These are phyloP conservation scores for Microdochium bolleyi DNA, from an alignment of 2,329 filamentous ascomycete species.

Conservation along the genomic window DNA sequence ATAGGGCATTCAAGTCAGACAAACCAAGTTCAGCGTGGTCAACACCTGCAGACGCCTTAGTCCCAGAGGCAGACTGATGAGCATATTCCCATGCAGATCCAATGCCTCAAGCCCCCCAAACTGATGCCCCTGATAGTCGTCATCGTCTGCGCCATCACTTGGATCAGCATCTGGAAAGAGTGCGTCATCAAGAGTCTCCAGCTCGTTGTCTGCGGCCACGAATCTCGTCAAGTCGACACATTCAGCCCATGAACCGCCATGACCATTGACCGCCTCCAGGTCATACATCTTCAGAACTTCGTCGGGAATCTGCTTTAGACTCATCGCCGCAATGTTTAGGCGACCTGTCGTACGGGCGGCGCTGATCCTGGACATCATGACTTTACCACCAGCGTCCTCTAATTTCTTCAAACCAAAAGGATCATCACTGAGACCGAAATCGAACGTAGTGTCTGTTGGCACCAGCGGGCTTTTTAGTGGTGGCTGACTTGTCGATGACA, in stretches of 20 bases:
- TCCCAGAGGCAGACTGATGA: slow-evolving; percentile 67
- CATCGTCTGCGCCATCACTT: slow-evolving; percentile 50
- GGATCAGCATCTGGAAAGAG: slow-evolving; percentile 70
- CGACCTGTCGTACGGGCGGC: slow-evolving; percentile 69
- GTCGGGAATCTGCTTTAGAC: slow-evolving; percentile 67
- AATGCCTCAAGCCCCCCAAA: slow-evolving; percentile 76
- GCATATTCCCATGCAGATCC: slow-evolving; percentile 78
- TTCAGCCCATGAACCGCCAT: slow-evolving; percentile 76
- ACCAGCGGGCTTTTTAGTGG: slow-evolving; percentile 26
- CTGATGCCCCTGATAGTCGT: slow-evolving; percentile 62
- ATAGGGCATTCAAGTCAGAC: slow-evolving; percentile 14
- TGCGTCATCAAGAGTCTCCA: slow-evolving; percentile 63
- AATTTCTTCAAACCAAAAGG: slow-evolving; percentile 62
- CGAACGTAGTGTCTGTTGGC: slow-evolving; percentile 41
- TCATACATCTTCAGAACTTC: slow-evolving; percentile 92
- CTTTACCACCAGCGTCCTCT: slow-evolving; percentile 51
- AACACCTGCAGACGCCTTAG: slow-evolving; percentile 65
- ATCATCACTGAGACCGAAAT: slow-evolving; percentile 52
- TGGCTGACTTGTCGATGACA: slow-evolving; percentile 10
- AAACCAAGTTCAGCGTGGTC: slow-evolving; percentile 73
- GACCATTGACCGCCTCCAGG: slow-evolving; percentile 55
- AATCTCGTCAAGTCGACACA: slow-evolving; percentile 80
- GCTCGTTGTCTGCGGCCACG: slow-evolving; percentile 82
- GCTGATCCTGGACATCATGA: slow-evolving; percentile 66
- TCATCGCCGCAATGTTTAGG: slow-evolving; percentile 82